These are phyloP conservation scores for Globisporangium nagaii DNA, from an alignment of 352 stramenopile species.

Conservation along the genomic window DNA sequence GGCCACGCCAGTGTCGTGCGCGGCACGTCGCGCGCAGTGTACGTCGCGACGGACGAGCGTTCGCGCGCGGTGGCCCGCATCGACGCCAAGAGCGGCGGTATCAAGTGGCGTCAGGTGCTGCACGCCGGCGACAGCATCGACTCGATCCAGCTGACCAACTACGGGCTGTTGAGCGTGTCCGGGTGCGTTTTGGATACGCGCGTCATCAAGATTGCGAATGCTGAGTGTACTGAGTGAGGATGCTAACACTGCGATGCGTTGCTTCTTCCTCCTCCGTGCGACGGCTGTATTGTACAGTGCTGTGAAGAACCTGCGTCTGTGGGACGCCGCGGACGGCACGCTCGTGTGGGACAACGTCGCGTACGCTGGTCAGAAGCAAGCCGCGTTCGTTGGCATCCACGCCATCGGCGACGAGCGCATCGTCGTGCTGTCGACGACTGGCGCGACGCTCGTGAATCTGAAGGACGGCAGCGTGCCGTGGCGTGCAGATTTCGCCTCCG, in stretches of 20 bases:
- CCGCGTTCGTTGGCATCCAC: conserved; percentile 36
- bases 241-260: conserved; percentile 2
- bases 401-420: conserved; percentile 40
- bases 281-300: conserved; percentile 18
- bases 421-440: conserved; percentile 39
- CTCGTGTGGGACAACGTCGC: conserved; percentile 65
- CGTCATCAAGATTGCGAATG: no score
- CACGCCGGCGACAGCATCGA: conserved; percentile 52
- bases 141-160: conserved; percentile 64
- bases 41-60: conserved; percentile 60
- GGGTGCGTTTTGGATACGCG: conserved; percentile 23
- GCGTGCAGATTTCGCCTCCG: conserved; percentile 25
- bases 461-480: conserved; percentile 50
- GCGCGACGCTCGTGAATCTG: conserved; percentile 45
- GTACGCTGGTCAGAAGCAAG: conserved; percentile 13
- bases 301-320: conserved; percentile 59
- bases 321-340: conserved; percentile 53
- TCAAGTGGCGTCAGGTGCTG: conserved; percentile 78
- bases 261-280: no score
- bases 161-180: conserved; percentile 58
- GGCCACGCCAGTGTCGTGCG: conserved; percentile 27
- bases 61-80: conserved; percentile 61
- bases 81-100: conserved; percentile 56
- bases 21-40: conserved; percentile 45
- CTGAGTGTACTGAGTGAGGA: no score